phyloP scores from a whole-genome alignment of 257 asterid species.

The Plectranthus barbatus region DNA sequence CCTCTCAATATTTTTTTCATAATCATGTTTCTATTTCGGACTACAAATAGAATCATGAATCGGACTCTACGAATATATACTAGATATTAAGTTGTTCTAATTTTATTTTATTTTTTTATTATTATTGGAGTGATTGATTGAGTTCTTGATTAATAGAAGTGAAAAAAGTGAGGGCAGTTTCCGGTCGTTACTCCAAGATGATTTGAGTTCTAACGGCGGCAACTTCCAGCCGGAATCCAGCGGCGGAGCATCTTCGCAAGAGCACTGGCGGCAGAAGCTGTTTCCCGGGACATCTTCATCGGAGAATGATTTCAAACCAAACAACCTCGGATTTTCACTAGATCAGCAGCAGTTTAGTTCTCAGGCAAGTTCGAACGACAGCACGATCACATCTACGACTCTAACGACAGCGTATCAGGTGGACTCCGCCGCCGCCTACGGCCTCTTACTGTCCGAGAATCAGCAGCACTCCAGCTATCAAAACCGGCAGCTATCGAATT shows the following conservation, averaged over 20 bases:
- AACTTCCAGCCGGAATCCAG: constrained; percentile 42
- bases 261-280: constrained; percentile 45
- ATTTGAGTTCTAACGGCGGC: constrained; percentile 16
- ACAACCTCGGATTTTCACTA: constrained; percentile 36
- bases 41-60: not conserved
- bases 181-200: constrained; percentile 47
- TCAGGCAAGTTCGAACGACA: constrained; percentile 36
- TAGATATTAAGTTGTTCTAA: too few species aligned
- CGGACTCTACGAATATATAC: too few species aligned
- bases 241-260: constrained; percentile 26
- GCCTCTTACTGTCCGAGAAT: constrained; percentile 36
- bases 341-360: constrained; percentile 36
- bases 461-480: constrained; percentile 21
- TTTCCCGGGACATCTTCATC: constrained; percentile 31
- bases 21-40: too few species aligned
- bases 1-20: not conserved
- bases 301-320: constrained; percentile 31
- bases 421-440: constrained; percentile 44
- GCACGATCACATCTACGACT: constrained; percentile 32
- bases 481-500: constrained; percentile 21
- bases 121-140: not conserved
- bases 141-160: constrained; percentile 23
- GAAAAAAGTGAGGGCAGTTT: constrained; percentile 37
- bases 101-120: too few species aligned
- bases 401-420: constrained; percentile 34